These are phyloP conservation scores for Pseudozyma thailandica DNA, from an alignment of 1,284 basidiomycete genomes.

Conservation along the genomic window DNA sequence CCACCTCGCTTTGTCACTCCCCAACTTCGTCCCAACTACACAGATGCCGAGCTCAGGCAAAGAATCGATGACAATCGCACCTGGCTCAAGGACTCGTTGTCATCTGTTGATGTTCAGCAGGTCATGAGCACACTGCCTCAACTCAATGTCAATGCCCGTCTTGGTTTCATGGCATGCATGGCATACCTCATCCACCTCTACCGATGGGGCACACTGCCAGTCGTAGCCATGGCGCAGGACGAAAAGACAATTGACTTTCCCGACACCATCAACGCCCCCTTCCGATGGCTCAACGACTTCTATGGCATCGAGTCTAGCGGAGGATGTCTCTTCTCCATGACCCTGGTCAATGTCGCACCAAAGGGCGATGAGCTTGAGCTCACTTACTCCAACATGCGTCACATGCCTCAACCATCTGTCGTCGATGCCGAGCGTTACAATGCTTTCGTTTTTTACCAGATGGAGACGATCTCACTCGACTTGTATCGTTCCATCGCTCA, in stretches of 20 bases:
- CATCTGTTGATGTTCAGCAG: slow-evolving; percentile 15
- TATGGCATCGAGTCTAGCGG: slow-evolving; percentile 47
- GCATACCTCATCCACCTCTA: slow-evolving; percentile 47
- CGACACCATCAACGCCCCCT: slow-evolving; percentile 22
- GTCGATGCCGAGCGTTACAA: slow-evolving; percentile 44
- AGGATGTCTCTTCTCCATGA: slow-evolving; percentile 48
- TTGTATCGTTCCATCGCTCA: slow-evolving; percentile 40
- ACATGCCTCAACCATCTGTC: slow-evolving; percentile 38
- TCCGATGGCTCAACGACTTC: slow-evolving; percentile 45
- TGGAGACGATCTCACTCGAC: slow-evolving; percentile 36
- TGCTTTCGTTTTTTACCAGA: slow-evolving; percentile 46
- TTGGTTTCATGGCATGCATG: slow-evolving; percentile 43
- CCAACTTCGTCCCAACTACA: slow-evolving; percentile 37
- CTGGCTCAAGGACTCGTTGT: slow-evolving; percentile 32
- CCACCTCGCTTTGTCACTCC: slow-evolving; percentile 45
- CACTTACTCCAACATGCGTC: slow-evolving; percentile 49
- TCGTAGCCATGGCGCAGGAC: slow-evolving; percentile 48
- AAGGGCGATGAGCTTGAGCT: slow-evolving; percentile 16
- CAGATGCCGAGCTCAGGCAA: slow-evolving; percentile 25
- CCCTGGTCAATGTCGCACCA: slow-evolving; percentile 37
- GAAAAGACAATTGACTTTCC: slow-evolving; percentile 39
- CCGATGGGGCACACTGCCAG: slow-evolving; percentile 46
- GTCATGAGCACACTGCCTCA: slow-evolving; percentile 22
- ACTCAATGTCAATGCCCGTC: slow-evolving; percentile 28
- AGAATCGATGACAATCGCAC: slow-evolving; percentile 41